Percentiles rank a stretch among this genome's conserved stretches.
Conservation (phyloP, 768 basidiomycete species). For the Boletellus sp. region DNA sequence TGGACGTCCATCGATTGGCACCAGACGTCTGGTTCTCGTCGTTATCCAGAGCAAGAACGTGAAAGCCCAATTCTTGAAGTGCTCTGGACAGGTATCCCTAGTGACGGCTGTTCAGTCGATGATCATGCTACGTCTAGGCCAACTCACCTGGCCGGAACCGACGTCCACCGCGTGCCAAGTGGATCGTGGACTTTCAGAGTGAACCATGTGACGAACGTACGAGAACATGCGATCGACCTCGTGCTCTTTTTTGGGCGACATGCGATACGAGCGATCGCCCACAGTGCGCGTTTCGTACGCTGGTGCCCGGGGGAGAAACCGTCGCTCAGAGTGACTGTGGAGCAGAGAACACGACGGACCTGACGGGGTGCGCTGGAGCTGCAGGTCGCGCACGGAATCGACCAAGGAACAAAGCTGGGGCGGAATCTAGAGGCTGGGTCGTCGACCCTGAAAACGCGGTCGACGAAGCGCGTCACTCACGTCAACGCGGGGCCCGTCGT, state of each 20-base stretch:
- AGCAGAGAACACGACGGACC: conserved; percentile 7
- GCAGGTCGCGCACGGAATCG: conserved; percentile 24
- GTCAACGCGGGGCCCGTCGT: background rate
- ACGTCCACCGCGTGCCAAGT: conserved; percentile 60
- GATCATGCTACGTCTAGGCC: background rate
- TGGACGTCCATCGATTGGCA: conserved; percentile 44
- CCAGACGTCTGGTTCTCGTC: conserved; percentile 57
- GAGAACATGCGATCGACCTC: conserved; percentile 64
- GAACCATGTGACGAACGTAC: conserved; percentile 42
- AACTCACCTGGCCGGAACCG: conserved; percentile 65
- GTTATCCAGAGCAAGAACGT: conserved; percentile 67
- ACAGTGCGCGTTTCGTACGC: conserved; percentile 5
- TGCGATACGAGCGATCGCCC: conserved; percentile 36
- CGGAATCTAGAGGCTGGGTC: conserved; percentile 19
- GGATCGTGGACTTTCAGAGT: conserved; percentile 23
- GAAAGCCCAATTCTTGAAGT: conserved; percentile 34
- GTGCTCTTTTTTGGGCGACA: conserved; percentile 76
- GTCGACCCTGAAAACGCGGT: background rate
- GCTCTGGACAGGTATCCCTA: conserved; percentile 64
- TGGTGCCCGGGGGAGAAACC: conserved; percentile 1
- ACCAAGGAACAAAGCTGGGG: conserved; percentile 17
- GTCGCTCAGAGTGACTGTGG: background rate
- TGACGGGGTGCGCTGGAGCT: conserved; percentile 22
- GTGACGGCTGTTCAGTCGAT: background rate
- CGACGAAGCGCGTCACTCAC: conserved; percentile 13